Percentiles rank a stretch among this genome's conserved stretches.
Evolutionary conservation across 176 grass and related monocot genomes (phyloP).

Genomic region (Triticum monococcum): DNA sequence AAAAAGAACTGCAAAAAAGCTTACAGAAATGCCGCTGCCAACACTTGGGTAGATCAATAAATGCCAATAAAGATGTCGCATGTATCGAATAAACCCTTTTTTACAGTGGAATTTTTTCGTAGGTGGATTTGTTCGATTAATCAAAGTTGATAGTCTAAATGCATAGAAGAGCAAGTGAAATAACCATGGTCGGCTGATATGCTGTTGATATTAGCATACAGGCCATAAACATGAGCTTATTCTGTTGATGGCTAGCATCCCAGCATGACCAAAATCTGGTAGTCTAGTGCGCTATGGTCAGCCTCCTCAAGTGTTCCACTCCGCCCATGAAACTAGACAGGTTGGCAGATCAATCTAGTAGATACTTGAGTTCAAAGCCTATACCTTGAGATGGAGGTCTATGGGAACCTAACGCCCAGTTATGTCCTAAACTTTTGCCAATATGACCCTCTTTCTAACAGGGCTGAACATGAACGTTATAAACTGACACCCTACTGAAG

Average conservation of each 20-base stretch:
- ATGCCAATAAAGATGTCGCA: too few relatives aligned
- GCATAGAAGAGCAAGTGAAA: not conserved
- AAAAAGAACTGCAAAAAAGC: not conserved
- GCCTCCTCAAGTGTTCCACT: not conserved
- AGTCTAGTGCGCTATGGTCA: not conserved
- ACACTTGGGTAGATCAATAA: too few relatives aligned
- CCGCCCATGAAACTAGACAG: not conserved
- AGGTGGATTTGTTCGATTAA: too few relatives aligned
- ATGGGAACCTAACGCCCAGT: not conserved
- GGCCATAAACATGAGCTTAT: not conserved
- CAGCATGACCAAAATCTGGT: not conserved
- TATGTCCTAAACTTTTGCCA: not conserved
- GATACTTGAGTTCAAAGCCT: not conserved
- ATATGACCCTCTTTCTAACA: slow-evolving; percentile 8
- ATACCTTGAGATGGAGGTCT: not conserved
- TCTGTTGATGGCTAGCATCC: not conserved
- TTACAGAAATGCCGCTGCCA: too few relatives aligned
- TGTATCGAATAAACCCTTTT: too few relatives aligned
- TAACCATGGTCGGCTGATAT: not conserved
- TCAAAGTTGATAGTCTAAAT: too few relatives aligned
- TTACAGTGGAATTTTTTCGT: too few relatives aligned
- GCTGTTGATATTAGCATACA: not conserved
- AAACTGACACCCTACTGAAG: not conserved
- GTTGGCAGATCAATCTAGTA: not conserved
- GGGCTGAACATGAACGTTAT: not conserved